phyloP scores from a whole-genome alignment of 306 rosid species.

The Prunus mume region DNA sequence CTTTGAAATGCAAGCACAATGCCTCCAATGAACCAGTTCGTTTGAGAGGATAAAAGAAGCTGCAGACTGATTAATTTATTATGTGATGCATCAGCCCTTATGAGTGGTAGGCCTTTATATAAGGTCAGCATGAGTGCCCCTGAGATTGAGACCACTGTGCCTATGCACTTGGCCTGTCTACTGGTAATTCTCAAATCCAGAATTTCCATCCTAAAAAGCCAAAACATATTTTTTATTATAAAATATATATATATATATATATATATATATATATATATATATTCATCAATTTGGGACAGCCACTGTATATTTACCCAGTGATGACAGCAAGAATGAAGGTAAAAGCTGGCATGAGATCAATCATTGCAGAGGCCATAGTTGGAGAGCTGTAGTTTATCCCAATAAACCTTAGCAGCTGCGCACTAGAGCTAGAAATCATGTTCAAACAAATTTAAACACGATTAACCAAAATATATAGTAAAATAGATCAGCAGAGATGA shows the following conservation, averaged over 20 bases:
- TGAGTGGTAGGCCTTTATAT: slow-evolving; percentile 41
- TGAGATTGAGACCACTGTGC: slow-evolving; percentile 38
- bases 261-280: too few species aligned
- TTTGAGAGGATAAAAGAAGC: slow-evolving; percentile 1
- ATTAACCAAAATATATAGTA: too few species aligned
- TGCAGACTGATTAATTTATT: neutral
- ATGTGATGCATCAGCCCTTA: neutral
- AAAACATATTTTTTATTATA: neutral
- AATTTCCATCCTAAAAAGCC: slow-evolving; percentile 42
- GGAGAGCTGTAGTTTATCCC: slow-evolving; percentile 52
- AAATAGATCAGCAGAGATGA: too few species aligned
- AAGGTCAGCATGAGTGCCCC: slow-evolving; percentile 49
- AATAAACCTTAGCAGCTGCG: slow-evolving; percentile 26
- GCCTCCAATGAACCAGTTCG: slow-evolving; percentile 45
- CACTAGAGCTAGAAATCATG: slow-evolving; percentile 10
- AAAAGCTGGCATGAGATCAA: slow-evolving; percentile 49
- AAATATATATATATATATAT: too few species aligned
- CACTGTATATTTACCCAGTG: slow-evolving; percentile 28
- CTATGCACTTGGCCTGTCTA: slow-evolving; percentile 40
- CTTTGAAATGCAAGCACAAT: slow-evolving; percentile 31
- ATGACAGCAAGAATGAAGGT: slow-evolving; percentile 37
- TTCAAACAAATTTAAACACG: too few species aligned
- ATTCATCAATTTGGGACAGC: neutral
- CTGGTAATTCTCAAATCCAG: slow-evolving; percentile 33
- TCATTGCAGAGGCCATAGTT: slow-evolving; percentile 36